phyloP scores from a whole-genome alignment of 805 yeast species.

The Saccharomycopsis oosterbeekiorum region DNA sequence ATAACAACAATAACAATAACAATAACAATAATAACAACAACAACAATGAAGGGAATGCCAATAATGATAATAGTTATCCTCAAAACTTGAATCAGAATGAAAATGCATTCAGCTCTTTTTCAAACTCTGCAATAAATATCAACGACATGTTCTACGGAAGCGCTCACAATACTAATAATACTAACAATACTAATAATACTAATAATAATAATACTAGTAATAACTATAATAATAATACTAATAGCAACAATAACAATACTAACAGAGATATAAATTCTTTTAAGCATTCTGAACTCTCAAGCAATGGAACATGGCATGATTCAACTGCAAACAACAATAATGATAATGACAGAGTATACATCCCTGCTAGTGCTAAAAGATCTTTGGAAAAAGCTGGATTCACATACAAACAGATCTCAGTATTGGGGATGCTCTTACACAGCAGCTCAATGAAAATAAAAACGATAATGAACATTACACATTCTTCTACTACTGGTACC shows the following conservation, averaged over 20 bases:
- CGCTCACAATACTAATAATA: conserved; percentile 7
- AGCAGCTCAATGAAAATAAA: conserved; percentile 41
- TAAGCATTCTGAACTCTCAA: background rate
- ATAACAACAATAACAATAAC: conserved; percentile 7
- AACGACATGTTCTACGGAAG: background rate
- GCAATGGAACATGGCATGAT: background rate
- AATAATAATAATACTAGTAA: conserved; percentile 12
- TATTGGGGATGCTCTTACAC: conserved; percentile 35
- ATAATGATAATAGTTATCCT: background rate
- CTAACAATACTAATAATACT: background rate
- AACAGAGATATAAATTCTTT: conserved; percentile 2
- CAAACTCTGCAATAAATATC: background rate
- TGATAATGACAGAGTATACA: conserved; percentile 2
- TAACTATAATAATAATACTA: conserved; percentile 1
- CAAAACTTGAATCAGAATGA: background rate
- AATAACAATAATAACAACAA: conserved; percentile 11
- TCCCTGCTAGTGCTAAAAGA: conserved; percentile 63
- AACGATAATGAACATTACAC: background rate
- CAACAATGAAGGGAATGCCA: background rate
- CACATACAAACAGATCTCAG: conserved; percentile 58
- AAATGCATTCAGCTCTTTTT: background rate
- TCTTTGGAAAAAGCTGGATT: conserved; percentile 60
- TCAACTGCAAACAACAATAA: conserved; percentile 5
- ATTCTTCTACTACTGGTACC: background rate
- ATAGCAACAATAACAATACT: conserved; percentile 17